Conservation (phyloP, 2,329 filamentous ascomycete genomes). For the Cytospora piceae region DNA sequence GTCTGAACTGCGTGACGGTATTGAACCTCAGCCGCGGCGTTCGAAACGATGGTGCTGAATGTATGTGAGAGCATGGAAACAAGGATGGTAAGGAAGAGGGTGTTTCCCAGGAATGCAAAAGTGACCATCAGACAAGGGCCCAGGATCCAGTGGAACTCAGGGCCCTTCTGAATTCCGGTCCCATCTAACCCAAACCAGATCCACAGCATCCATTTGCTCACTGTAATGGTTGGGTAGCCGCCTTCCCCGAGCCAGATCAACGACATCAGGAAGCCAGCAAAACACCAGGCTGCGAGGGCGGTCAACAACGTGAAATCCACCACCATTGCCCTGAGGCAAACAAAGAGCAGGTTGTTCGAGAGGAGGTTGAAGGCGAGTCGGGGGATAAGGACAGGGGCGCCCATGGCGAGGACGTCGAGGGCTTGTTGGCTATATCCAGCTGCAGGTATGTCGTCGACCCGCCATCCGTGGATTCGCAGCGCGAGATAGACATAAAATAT, state of each 20-base stretch:
- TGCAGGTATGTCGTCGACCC: slow-evolving; percentile 49
- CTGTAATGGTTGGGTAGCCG: slow-evolving; percentile 65
- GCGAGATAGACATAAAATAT: slow-evolving; percentile 72
- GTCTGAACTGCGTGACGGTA: slow-evolving; percentile 81
- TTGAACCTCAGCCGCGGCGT: slow-evolving; percentile 81
- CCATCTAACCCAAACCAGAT: slow-evolving; percentile 90
- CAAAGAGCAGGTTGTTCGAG: slow-evolving; percentile 82
- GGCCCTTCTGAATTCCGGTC: slow-evolving; percentile 62
- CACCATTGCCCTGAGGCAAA: slow-evolving; percentile 83
- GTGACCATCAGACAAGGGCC: slow-evolving; percentile 80
- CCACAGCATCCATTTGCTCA: slow-evolving; percentile 90
- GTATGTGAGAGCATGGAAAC: slow-evolving; percentile 87
- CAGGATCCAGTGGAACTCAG: slow-evolving; percentile 77
- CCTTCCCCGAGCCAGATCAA: slow-evolving; percentile 77
- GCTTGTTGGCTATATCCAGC: slow-evolving; percentile 60
- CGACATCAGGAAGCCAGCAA: slow-evolving; percentile 78
- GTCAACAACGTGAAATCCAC: slow-evolving; percentile 81
- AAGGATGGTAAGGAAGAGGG: slow-evolving; percentile 84
- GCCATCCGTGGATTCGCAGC: slow-evolving; percentile 68
- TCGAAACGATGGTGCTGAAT: slow-evolving; percentile 75
- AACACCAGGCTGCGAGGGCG: slow-evolving; percentile 75
- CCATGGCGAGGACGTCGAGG: slow-evolving; percentile 78
- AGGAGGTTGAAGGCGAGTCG: slow-evolving; percentile 81
- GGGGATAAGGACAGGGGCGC: slow-evolving; percentile 76
- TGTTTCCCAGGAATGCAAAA: slow-evolving; percentile 86